Evolutionary conservation across 83 land plant species (phyloP).

Genomic region (Picea mariana): DNA sequence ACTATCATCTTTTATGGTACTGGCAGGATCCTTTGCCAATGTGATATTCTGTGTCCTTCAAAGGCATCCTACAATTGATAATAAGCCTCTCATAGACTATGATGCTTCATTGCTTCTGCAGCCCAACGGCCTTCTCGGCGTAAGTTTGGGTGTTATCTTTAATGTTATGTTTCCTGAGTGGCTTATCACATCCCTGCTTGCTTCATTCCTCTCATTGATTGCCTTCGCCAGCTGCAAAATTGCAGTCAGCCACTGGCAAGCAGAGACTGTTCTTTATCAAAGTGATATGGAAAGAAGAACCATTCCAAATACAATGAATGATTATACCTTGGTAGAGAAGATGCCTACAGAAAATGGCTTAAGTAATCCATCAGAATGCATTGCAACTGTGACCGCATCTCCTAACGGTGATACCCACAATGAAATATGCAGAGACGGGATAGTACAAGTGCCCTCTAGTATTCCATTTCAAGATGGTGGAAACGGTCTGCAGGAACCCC

Average conservation of each 20-base stretch:
- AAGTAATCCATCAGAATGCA: too few relatives aligned
- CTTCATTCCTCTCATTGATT: constrained; percentile 38
- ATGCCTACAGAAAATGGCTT: too few relatives aligned
- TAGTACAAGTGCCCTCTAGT: background rate
- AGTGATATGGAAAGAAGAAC: too few relatives aligned
- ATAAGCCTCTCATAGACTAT: constrained; percentile 49
- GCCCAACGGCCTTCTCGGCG: constrained; percentile 78
- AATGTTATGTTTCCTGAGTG: constrained; percentile 70
- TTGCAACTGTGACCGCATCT: too few relatives aligned
- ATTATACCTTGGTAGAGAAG: too few relatives aligned
- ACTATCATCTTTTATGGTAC: constrained; percentile 73
- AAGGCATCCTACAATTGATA: constrained; percentile 13
- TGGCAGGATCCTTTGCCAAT: constrained; percentile 67
- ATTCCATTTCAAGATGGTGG: background rate
- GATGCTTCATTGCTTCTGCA: constrained; percentile 59
- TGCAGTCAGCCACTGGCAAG: too few relatives aligned
- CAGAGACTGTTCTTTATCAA: too few relatives aligned
- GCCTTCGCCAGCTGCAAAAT: constrained; percentile 27
- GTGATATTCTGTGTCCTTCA: constrained; percentile 32
- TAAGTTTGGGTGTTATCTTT: constrained; percentile 68
- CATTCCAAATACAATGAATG: too few relatives aligned
- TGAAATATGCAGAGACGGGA: background rate
- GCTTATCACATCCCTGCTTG: constrained; percentile 54
- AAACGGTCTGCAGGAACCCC: background rate
- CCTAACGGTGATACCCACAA: too few relatives aligned